These are phyloP conservation scores for Laguncularia racemosa DNA, from an alignment of 345 rosid genomes.

Conservation along the genomic window DNA sequence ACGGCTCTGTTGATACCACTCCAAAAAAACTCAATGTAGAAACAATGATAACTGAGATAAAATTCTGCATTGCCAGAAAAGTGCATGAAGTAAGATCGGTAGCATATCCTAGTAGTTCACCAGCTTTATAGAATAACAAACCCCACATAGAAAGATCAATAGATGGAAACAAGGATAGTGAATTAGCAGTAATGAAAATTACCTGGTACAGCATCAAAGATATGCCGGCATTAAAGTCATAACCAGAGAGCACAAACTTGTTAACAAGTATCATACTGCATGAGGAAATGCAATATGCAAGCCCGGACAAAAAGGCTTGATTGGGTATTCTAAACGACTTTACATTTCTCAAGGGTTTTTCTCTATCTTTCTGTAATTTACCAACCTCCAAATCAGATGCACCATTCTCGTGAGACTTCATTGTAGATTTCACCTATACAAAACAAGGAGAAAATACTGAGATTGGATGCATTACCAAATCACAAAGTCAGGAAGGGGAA, in stretches of 20 bases:
- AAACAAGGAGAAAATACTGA: slow-evolving; percentile 6
- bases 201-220: slow-evolving; percentile 97
- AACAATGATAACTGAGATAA: slow-evolving; percentile 81
- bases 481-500: slow-evolving; percentile 4
- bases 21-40: slow-evolving; percentile 58
- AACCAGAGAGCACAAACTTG: slow-evolving; percentile 91
- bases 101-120: not conserved
- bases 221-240: slow-evolving; percentile 90
- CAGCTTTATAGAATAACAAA: not conserved
- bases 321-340: slow-evolving; percentile 45
- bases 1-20: slow-evolving; percentile 74
- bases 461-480: not conserved
- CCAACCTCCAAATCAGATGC: slow-evolving; percentile 83
- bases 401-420: slow-evolving; percentile 52
- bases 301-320: slow-evolving; percentile 77
- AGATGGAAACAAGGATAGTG: not conserved
- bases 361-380: slow-evolving; percentile 48
- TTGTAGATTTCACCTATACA: slow-evolving; percentile 38
- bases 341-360: slow-evolving; percentile 34
- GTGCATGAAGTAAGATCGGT: slow-evolving; percentile 5
- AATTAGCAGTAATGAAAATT: slow-evolving; percentile 7
- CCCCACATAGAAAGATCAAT: no score
- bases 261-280: slow-evolving; percentile 96
- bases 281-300: slow-evolving; percentile 91
- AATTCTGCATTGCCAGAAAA: slow-evolving; percentile 56